Evolutionary conservation across 2,329 filamentous ascomycete genomes (phyloP), one percentile per base, ranked within the genome.

Genomic region (Paramyrothecium sp.): DNA sequence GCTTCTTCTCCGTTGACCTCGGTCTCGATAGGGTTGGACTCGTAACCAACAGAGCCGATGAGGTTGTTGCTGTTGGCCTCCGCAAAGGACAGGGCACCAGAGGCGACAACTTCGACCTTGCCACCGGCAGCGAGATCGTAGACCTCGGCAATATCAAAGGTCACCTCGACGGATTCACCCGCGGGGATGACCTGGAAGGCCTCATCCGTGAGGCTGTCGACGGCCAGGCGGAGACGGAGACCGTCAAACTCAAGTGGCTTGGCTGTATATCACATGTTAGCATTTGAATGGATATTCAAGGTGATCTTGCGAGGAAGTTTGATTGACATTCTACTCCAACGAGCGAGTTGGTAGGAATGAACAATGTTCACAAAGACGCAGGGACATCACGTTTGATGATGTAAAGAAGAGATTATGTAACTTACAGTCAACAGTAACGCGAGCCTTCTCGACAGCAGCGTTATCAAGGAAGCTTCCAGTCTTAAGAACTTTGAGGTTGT

Each of bases 1-100:
- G 87, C 86, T 52, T 79, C 68, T 12, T 72, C 72, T 19, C 82
- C 85, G 60, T 89, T 80, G 47, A 90, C 76, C 7, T 78, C 71
- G 59, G 87, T 75, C 54, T 76, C 77, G 51, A 89, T 71, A 17
- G 77, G 75, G 73, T 89, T 89, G 66, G 83, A 86, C 54, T 77
- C 73, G 73, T 82, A 89, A 12, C 79, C 69, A 2, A 89, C 69
- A 49, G 78, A 79, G 52, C 82, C 85, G 11, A 79, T 70, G 38
- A 90, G 77, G 46, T 79, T 73, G 51, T 77, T 85, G 20, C 76
- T 79, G 64, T 79, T 75, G 48, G 74, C 73, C 21, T 78, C 75
- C 30, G 86, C 82, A 56, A 81, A 81, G 10, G 83, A 81, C 48
- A 89, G 76, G 12, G 78, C 75, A 7, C 88, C 88, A 4, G 73